These are phyloP conservation scores for Euphorbia pulcherrima DNA, from an alignment of 345 rosid species.

Conservation along the genomic window DNA sequence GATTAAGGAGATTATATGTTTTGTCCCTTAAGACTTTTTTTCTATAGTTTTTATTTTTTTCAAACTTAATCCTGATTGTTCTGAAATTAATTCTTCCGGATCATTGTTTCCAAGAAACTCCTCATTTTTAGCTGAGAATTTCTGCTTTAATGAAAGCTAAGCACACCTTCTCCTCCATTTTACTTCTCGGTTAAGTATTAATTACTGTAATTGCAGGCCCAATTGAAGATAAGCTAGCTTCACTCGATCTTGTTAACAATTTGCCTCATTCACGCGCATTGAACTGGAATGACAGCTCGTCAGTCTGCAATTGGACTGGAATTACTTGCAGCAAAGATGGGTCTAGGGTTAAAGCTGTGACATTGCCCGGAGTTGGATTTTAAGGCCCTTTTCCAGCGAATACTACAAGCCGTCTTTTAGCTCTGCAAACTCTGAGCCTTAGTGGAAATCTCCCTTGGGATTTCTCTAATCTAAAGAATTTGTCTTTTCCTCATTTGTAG, in stretches of 20 bases:
- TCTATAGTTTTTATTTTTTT: too few relatives aligned
- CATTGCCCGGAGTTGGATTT: constrained; percentile 84
- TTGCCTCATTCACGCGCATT: constrained; percentile 51
- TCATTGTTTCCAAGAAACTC: too few relatives aligned
- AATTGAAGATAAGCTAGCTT: constrained; percentile 64
- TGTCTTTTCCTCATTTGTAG: constrained; percentile 75
- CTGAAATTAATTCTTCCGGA: too few relatives aligned
- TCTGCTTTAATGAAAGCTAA: constrained; percentile 19
- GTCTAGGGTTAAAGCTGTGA: constrained; percentile 51
- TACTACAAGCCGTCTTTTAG: constrained; percentile 65
- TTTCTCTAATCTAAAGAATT: constrained; percentile 50
- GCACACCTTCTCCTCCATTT: constrained; percentile 10
- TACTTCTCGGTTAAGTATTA: constrained; percentile 12
- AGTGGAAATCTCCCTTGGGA: constrained; percentile 66
- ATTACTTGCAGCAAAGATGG: constrained; percentile 54
- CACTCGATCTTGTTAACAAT: constrained; percentile 52
- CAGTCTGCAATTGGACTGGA: constrained; percentile 73
- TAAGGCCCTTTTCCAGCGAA: constrained; percentile 63
- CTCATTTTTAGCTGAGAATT: constrained; percentile 41
- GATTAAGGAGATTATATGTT: too few relatives aligned
- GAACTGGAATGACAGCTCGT: constrained; percentile 53
- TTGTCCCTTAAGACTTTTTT: too few relatives aligned
- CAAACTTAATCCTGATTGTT: too few relatives aligned
- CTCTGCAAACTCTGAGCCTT: constrained; percentile 71
- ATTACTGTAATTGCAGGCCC: constrained; percentile 35